phyloP scores from a whole-genome alignment of 129 eudicot species.

The Lactuca saligna region DNA sequence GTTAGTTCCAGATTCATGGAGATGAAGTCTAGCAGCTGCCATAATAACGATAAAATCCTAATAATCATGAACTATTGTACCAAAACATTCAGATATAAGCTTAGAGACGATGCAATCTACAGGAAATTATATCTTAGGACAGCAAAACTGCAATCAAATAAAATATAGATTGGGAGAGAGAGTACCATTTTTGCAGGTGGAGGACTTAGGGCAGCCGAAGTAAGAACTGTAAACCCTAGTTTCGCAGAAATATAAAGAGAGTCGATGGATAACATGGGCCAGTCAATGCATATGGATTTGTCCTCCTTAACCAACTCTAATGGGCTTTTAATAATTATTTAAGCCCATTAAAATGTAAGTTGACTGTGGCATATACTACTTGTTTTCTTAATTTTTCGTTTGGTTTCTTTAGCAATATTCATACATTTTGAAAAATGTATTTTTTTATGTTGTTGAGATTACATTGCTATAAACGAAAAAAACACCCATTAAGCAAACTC shows the following conservation, averaged over 20 bases:
- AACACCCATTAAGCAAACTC: too few species aligned
- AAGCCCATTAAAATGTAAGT: not conserved
- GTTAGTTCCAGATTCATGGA: not conserved
- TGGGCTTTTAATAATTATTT: not conserved
- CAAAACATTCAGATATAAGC: not conserved
- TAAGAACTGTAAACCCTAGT: constrained; percentile 20
- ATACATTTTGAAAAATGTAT: too few species aligned
- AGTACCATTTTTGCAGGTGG: constrained; percentile 25
- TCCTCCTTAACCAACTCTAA: not conserved
- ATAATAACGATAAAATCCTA: not conserved
- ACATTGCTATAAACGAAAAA: too few species aligned
- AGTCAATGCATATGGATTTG: not conserved
- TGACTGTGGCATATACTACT: too few species aligned
- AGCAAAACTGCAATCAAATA: constrained; percentile 5
- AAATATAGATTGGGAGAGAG: not conserved
- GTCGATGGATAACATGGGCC: constrained; percentile 10
- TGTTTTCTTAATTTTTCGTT: too few species aligned
- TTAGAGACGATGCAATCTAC: not conserved
- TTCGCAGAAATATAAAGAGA: constrained; percentile 8
- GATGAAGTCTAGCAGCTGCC: constrained; percentile 1
- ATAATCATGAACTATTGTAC: not conserved
- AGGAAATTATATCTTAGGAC: not conserved
- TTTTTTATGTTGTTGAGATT: too few species aligned
- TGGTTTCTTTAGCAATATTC: too few species aligned
- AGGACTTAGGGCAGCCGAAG: constrained; percentile 24